These are phyloP conservation scores for Globisporangium perplexum DNA, from an alignment of 352 stramenopile species.

Conservation along the genomic window DNA sequence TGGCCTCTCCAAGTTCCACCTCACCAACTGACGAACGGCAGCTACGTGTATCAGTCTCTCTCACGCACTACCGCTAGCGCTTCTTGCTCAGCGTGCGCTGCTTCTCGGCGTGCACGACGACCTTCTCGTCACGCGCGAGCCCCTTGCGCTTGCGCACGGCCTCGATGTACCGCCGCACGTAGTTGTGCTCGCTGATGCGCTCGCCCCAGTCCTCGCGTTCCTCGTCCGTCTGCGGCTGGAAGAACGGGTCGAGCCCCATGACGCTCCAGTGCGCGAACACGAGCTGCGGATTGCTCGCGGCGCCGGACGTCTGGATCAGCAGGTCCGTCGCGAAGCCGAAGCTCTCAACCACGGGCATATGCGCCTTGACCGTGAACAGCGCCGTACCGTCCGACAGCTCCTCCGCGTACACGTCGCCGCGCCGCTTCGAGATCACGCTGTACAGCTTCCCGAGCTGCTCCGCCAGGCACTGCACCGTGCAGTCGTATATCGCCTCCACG, in stretches of 20 bases:
- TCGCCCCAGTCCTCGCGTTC: constrained; percentile 96
- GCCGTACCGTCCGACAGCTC: constrained; percentile 91
- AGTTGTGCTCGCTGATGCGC: constrained; percentile 90
- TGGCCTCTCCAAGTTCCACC: constrained; percentile 40
- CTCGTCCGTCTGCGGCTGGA: constrained; percentile 93
- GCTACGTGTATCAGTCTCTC: too few species aligned
- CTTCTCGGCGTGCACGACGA: constrained; percentile 95
- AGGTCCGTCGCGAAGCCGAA: constrained; percentile 92
- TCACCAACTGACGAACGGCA: constrained; percentile 16
- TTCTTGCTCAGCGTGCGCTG: constrained; percentile 91
- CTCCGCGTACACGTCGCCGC: constrained; percentile 87
- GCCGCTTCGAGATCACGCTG: constrained; percentile 90
- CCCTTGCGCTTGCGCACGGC: constrained; percentile 93
- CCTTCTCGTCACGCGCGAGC: constrained; percentile 91
- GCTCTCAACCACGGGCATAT: constrained; percentile 93
- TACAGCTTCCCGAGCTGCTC: constrained; percentile 94
- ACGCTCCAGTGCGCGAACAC: constrained; percentile 94
- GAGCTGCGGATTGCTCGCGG: constrained; percentile 94
- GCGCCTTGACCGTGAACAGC: constrained; percentile 92
- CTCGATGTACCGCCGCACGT: constrained; percentile 93
- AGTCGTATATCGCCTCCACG: constrained; percentile 90
- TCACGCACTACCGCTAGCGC: too few species aligned
- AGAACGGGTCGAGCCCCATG: constrained; percentile 95
- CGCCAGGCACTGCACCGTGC: constrained; percentile 80
- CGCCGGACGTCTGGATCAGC: constrained; percentile 92